phyloP scores from a whole-genome alignment of 2,329 filamentous ascomycete species.

The Ophiostoma ulmi region DNA sequence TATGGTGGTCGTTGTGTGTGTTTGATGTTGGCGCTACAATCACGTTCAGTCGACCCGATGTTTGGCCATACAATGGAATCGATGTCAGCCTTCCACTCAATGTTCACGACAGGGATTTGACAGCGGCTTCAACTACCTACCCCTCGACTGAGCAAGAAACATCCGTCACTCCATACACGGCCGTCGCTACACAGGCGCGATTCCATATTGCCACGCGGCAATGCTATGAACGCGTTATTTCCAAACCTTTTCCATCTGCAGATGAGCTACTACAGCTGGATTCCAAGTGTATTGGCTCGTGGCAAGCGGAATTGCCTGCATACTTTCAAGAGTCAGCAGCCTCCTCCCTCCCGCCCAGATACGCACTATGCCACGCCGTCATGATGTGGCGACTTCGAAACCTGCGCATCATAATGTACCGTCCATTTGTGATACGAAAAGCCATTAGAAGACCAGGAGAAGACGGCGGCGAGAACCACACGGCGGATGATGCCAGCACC shows the following conservation, averaged over 20 bases:
- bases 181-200: not conserved
- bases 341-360: conserved; percentile 33
- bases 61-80: conserved; percentile 30
- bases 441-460: conserved; percentile 19
- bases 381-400: conserved; percentile 43
- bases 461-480: not conserved
- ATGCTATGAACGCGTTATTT: not conserved
- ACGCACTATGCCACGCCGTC: conserved; percentile 39
- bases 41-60: conserved; percentile 33
- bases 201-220: not conserved
- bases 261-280: not conserved
- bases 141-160: not conserved
- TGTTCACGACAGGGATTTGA: conserved; percentile 32
- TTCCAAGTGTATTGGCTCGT: not conserved
- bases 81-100: conserved; percentile 30
- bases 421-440: conserved; percentile 42
- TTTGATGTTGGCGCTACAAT: conserved; percentile 44
- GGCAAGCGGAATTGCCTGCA: not conserved
- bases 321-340: not conserved
- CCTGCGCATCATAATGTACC: conserved; percentile 45
- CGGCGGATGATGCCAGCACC: conserved; percentile 25
- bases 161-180: not conserved
- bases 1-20: conserved; percentile 33
- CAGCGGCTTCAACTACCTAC: conserved; percentile 33
- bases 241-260: not conserved